Evolutionary conservation across 2,329 filamentous ascomycete species (phyloP), one percentile per base, ranked within the genome.

Genomic region (Sordariomycetes sp.): DNA sequence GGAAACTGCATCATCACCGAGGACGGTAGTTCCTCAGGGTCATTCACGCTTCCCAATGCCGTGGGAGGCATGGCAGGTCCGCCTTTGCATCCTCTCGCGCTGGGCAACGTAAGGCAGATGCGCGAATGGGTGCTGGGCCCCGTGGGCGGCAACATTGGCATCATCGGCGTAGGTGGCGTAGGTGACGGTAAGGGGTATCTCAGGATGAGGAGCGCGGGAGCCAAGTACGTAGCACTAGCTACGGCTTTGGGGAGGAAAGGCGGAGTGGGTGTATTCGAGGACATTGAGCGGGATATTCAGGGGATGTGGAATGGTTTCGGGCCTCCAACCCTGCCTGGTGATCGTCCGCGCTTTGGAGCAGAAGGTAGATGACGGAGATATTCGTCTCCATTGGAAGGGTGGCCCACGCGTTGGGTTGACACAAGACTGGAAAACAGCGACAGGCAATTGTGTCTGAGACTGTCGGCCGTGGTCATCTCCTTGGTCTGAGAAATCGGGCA

Each of bases 61-160:
- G 63, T 84, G 4, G 84, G 83, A 1, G 84, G 83, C 0, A 64
- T 88, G 57, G 83, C 80, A 0, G 84, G 84, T 0, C 68, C 79
- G 9, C 70, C 81, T 14, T 57, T 90, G 28, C 84, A 88, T 54
- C 77, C 82, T 0, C 58, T 90, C 1, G 79, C 82, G 1, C 54
- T 90, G 20, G 84, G 84, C 0, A 90, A 88, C 45, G 83, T 88
- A 21, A 64, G 63, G n/a, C 79, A 72, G 1, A 65, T 90, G n/a
- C 58, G 77, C 15, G 47, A 64, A 11, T 46, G 59, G 0, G 43
- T 45, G 24, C 53, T 85, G 31, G 54, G 54, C 8, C 59, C 68
- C n/a, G 61, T 88, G 17, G 59, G 62, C 12, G 54, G 54, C 8
- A 59, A 68, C n/a, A 61, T 88, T 17, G 59, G 62, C 12, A 63